A percentile compares a stretch with the other conserved stretches of the same genome.
These are phyloP conservation scores for Podospora pseudoanserina DNA, from an alignment of 495 filamentous ascomycete genomes.

Conservation along the genomic window DNA sequence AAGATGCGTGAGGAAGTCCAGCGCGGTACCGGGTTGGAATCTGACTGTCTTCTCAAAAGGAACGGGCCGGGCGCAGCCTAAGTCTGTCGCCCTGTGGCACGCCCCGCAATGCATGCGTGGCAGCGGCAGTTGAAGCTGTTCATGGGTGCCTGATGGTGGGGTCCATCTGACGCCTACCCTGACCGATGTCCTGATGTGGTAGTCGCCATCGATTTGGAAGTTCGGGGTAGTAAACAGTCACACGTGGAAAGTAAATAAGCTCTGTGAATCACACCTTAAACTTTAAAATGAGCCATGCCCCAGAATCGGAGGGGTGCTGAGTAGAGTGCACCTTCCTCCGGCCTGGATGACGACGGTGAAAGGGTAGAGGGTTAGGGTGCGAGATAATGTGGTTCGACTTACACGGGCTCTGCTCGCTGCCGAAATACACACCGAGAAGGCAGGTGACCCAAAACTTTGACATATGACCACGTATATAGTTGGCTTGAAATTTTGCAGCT, in stretches of 20 bases:
- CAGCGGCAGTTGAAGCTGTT: conserved; percentile 1
- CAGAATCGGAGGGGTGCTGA: background rate
- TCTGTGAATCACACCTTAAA: background rate
- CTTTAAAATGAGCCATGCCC: background rate
- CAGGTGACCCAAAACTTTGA: background rate
- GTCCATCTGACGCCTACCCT: conserved; percentile 1
- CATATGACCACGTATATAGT: background rate
- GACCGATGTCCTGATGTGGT: background rate
- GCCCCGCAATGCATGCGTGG: background rate
- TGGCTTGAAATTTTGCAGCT: background rate
- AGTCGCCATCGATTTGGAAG: background rate
- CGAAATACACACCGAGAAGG: background rate
- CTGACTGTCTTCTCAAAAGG: conserved; percentile 6
- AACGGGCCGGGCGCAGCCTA: conserved; percentile 1
- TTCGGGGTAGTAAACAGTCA: background rate
- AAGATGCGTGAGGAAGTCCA: background rate
- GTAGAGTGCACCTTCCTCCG: background rate
- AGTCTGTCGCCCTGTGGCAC: background rate
- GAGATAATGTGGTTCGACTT: background rate
- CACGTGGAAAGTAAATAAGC: background rate
- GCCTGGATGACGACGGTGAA: background rate
- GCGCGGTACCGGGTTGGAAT: background rate
- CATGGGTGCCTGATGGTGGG: conserved; percentile 7
- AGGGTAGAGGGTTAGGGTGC: background rate
- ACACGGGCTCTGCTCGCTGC: background rate